These are phyloP conservation scores for Pythium rhizo-oryzae DNA, from an alignment of 352 stramenopile species.

Conservation along the genomic window DNA sequence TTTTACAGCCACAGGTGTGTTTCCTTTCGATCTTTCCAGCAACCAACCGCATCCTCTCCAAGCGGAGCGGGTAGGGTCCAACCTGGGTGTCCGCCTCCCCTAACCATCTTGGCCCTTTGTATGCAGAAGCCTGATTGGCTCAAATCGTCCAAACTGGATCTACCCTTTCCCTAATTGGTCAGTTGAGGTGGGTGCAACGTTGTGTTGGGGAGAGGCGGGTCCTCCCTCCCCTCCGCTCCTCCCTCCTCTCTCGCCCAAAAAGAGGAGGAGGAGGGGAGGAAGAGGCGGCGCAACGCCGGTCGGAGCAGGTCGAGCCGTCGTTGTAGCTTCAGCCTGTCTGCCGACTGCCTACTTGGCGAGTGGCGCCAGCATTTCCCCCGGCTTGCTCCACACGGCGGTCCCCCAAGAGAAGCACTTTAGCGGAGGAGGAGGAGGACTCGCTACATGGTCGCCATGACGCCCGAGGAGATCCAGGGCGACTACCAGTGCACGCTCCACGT, in stretches of 20 bases:
- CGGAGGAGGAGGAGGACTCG: background rate
- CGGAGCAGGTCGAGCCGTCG: constrained; percentile 10
- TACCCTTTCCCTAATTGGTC: constrained; percentile 28
- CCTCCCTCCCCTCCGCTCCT: background rate
- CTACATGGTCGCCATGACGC: constrained; percentile 51
- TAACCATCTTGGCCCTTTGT: background rate
- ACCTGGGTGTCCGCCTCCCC: constrained; percentile 14
- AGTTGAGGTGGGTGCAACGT: constrained; percentile 8
- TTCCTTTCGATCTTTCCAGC: constrained; percentile 17
- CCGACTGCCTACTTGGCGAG: background rate
- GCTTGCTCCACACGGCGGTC: constrained; percentile 19
- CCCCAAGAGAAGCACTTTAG: constrained; percentile 16
- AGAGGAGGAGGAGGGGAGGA: constrained; percentile 19
- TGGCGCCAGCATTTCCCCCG: constrained; percentile 2
- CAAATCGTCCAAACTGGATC: constrained; percentile 23
- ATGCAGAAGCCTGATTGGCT: constrained; percentile 8
- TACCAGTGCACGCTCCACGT: constrained; percentile 63
- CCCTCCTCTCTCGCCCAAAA: constrained; percentile 2
- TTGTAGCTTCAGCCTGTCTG: constrained; percentile 8
- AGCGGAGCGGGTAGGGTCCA: constrained; percentile 22
- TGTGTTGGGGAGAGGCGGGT: background rate
- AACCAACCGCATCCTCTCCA: background rate
- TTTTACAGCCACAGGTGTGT: background rate
- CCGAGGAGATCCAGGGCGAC: constrained; percentile 83
- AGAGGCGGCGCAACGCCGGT: constrained; percentile 15